Evolutionary conservation across 805 yeast species (phyloP).

Genomic region (Barnettozyma sp.): DNA sequence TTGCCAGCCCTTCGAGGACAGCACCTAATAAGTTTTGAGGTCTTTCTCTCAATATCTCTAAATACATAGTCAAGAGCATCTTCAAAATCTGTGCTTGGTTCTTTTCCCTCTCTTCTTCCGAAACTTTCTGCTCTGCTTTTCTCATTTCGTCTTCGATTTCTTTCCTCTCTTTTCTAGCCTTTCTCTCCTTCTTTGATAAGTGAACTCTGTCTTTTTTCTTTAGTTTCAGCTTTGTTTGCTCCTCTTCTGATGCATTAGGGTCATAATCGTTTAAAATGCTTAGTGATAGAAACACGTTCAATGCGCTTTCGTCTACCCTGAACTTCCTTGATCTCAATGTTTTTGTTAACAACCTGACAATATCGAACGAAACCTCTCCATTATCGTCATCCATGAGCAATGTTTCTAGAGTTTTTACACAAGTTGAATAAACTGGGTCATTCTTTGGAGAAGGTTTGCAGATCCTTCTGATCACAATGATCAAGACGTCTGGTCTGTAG

Average conservation of each 20-base stretch:
- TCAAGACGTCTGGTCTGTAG: conserved; percentile 66
- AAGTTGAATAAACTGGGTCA: conserved; percentile 44
- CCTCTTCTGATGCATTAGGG: conserved; percentile 49
- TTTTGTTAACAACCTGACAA: conserved; percentile 60
- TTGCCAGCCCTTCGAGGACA: conserved; percentile 85
- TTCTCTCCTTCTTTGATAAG: conserved; percentile 83
- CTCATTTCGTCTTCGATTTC: conserved; percentile 85
- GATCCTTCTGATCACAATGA: conserved; percentile 59
- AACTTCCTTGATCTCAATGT: conserved; percentile 67
- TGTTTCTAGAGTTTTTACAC: conserved; percentile 61
- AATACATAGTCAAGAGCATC: conserved; percentile 60
- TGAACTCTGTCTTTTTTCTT: conserved; percentile 87
- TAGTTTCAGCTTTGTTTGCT: conserved; percentile 41
- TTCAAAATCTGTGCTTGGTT: conserved; percentile 81
- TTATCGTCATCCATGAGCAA: conserved; percentile 72
- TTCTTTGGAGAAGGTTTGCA: conserved; percentile 45
- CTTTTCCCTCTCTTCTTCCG: conserved; percentile 80
- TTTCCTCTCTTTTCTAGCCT: conserved; percentile 78
- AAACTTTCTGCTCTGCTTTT: conserved; percentile 79
- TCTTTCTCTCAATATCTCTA: conserved; percentile 64
- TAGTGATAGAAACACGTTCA: conserved; percentile 65
- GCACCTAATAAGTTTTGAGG: conserved; percentile 69
- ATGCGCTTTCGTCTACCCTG: conserved; percentile 76
- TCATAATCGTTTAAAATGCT: conserved; percentile 63
- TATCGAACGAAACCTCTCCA: conserved; percentile 75